These are phyloP conservation scores for Termitomyces sp. DNA, from an alignment of 768 basidiomycete species.

Conservation along the genomic window DNA sequence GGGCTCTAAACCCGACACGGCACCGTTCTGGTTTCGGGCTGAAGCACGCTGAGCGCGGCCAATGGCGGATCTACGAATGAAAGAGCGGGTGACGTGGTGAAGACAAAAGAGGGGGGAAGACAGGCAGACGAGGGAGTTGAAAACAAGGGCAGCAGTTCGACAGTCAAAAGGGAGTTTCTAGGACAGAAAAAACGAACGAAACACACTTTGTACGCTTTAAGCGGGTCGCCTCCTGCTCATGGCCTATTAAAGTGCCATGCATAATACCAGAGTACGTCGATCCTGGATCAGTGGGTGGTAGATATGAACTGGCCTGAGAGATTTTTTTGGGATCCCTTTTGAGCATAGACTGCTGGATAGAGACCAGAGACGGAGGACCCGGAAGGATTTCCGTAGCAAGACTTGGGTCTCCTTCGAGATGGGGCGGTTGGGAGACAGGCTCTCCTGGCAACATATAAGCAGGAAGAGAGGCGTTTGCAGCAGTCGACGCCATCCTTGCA, in stretches of 20 bases:
- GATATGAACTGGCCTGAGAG: slow-evolving; percentile 65
- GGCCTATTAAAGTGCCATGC: slow-evolving; percentile 59
- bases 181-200: slow-evolving; percentile 14
- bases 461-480: slow-evolving; percentile 54
- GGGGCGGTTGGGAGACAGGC: slow-evolving; percentile 69
- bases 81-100: slow-evolving; percentile 15
- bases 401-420: slow-evolving; percentile 77
- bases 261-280: slow-evolving; percentile 82
- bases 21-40: slow-evolving; percentile 59
- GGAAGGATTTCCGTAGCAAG: slow-evolving; percentile 90
- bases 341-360: slow-evolving; percentile 65
- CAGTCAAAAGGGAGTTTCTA: slow-evolving; percentile 16
- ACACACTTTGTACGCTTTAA: slow-evolving; percentile 73
- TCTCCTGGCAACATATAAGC: slow-evolving; percentile 73
- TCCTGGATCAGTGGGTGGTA: slow-evolving; percentile 82
- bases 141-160: slow-evolving; percentile 17
- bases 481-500: slow-evolving; percentile 66
- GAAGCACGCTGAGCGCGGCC: slow-evolving; percentile 73
- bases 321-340: slow-evolving; percentile 84
- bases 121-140: slow-evolving; percentile 13
- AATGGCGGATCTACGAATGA: slow-evolving; percentile 43
- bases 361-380: slow-evolving; percentile 74
- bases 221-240: slow-evolving; percentile 63
- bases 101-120: slow-evolving; percentile 19
- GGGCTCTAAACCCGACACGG: slow-evolving; percentile 32